A percentile compares a stretch with the other conserved stretches of the same genome.
phyloP scores from a whole-genome alignment of 1,139 yeast genomes.

The Geotrichum candidum region DNA sequence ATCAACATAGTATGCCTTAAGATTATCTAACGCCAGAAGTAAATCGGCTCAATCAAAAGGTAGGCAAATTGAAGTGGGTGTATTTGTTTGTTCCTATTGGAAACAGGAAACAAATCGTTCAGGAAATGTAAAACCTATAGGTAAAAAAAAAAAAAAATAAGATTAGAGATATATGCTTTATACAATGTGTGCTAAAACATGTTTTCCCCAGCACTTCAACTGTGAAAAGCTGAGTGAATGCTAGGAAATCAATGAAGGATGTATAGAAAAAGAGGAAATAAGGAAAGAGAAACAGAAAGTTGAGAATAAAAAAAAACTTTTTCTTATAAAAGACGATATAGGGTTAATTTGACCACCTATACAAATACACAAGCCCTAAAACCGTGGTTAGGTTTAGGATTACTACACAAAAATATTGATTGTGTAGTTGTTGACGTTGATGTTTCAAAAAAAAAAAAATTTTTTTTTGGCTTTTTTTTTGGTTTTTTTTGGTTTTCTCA shows the following conservation, averaged over 20 bases:
- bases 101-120: not conserved
- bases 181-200: not conserved
- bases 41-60: constrained; percentile 13
- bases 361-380: not conserved
- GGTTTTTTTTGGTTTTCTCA: not conserved
- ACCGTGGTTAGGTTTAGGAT: not conserved
- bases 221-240: not conserved
- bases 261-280: not conserved
- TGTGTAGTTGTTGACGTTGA: not conserved
- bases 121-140: not conserved
- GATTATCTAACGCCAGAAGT: constrained; percentile 13
- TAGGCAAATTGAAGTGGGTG: constrained; percentile 15
- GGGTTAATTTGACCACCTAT: not conserved
- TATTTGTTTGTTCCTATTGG: not conserved
- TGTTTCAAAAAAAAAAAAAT: not conserved
- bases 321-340: not conserved
- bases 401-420: not conserved
- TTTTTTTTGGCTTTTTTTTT: not conserved
- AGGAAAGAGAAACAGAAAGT: not conserved
- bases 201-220: not conserved
- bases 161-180: not conserved
- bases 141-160: not conserved
- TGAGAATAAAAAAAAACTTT: not conserved
- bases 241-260: not conserved
- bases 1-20: constrained; percentile 14